Base-by-base conservation (phyloP, 352 stramenopile species). In the Blastocystis sp. region DNA sequence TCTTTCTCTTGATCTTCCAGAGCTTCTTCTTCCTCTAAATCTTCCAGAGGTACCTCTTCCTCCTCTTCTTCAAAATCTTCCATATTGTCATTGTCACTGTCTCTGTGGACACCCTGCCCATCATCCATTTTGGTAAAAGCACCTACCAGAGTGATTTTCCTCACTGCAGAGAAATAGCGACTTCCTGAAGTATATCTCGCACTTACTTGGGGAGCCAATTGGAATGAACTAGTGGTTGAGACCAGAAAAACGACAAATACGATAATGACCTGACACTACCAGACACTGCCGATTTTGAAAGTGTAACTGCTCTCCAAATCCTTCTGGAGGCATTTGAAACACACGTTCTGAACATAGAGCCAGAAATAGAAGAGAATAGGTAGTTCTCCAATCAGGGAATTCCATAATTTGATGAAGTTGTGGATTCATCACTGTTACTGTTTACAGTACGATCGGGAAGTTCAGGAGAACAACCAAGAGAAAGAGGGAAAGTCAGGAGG, bases 321-420 rank as follows among this genome's bases (percentile, higher is more conserved):
- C 56, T 13, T 77, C 50, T 77, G 15, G 66, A 77, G 20, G 39
- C 7, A 26, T 15, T 77, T 61, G 18, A 53, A 55, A 53, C n/a
- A 53, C 66, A 54, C 23, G 34, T 53, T 56, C 66, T 77, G 66
- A 77, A 77, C 66, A 77, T 77, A 55, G 23, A 54, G 66, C 34
- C 66, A 53, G 50, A 34, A 39, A 45, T 77, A 61, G 43, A 45
- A 7, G 66, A 77, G 39, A 77, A 56, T 59, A 55, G 66, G 20
- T 37, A 53, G n/a, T n/a, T 8, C 11, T n/a, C 13, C 11, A 59
- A 59, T 59, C 20, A 59, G 13, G 50, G 50, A 59, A 59, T 59
- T 59, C 50, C 50, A 59, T n/a, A 59, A 59, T 34, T 34, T 34
- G 29, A 34, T 34, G 29, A 1, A 34, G 29, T 34, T 34, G 29